phyloP scores from a whole-genome alignment of 495 filamentous ascomycete genomes.

The Podospora fimiseda region DNA sequence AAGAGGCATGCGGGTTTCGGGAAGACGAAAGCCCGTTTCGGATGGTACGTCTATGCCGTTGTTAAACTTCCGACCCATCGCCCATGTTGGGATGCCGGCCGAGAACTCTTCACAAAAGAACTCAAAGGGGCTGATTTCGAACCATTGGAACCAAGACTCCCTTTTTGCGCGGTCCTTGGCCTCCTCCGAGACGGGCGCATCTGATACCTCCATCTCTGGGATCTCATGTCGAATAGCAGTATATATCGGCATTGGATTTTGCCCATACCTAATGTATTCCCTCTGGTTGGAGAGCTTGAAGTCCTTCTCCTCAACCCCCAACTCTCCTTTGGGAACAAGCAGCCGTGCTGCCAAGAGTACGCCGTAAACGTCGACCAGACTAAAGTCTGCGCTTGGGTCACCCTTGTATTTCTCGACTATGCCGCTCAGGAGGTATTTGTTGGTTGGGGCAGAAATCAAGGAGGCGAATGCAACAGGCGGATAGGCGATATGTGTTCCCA shows the following conservation, averaged over 20 bases:
- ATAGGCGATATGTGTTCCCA: conserved; percentile 85
- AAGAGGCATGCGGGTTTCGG: conserved; percentile 72
- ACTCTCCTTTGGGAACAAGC: conserved; percentile 76
- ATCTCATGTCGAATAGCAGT: conserved; percentile 94
- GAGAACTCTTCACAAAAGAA: conserved; percentile 85
- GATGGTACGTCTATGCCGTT: conserved; percentile 59
- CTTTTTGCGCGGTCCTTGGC: conserved; percentile 58
- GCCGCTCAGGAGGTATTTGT: conserved; percentile 83
- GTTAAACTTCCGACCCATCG: conserved; percentile 75
- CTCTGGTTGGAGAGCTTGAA: conserved; percentile 85
- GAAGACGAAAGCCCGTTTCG: conserved; percentile 52
- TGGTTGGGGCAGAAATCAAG: conserved; percentile 75
- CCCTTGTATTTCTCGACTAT: conserved; percentile 85
- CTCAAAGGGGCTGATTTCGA: conserved; percentile 92
- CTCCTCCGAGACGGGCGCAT: conserved; percentile 35
- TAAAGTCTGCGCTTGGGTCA: conserved; percentile 72
- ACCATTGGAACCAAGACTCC: conserved; percentile 97
- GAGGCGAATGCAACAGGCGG: conserved; percentile 74
- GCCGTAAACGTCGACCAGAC: conserved; percentile 88
- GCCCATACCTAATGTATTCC: conserved; percentile 62
- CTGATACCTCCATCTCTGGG: conserved; percentile 51
- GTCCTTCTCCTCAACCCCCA: conserved; percentile 65
- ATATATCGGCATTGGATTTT: conserved; percentile 87
- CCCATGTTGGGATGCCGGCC: conserved; percentile 93
- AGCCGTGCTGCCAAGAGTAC: conserved; percentile 75